Percentiles rank a stretch among this genome's conserved stretches.
phyloP scores from a whole-genome alignment of 495 filamentous ascomycete genomes.

The Tuber calosporum region DNA sequence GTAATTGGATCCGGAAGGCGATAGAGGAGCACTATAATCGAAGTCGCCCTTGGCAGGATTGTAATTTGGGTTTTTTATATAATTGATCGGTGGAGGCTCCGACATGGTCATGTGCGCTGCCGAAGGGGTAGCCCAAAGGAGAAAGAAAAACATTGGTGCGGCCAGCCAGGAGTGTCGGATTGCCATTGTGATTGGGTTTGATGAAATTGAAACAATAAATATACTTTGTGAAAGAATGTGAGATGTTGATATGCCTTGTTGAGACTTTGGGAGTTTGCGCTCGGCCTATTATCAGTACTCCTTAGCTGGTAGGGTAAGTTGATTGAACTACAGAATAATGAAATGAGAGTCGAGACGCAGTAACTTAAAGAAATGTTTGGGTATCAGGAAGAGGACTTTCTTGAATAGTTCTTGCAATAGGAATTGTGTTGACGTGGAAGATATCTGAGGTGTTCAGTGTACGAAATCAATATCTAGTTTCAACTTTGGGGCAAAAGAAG shows the following conservation, averaged over 20 bases:
- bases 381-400: conserved; percentile 22
- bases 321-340: conserved; percentile 21
- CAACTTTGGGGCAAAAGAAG: conserved; percentile 14
- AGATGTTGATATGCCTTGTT: conserved; percentile 21
- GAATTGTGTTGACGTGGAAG: conserved; percentile 35
- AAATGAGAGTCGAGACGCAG: conserved; percentile 13
- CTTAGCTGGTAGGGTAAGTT: conserved; percentile 7
- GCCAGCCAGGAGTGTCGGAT: conserved; percentile 18
- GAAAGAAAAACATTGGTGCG: conserved; percentile 25
- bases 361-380: conserved; percentile 32
- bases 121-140: conserved; percentile 17
- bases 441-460: conserved; percentile 29
- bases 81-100: conserved; percentile 41
- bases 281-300: conserved; percentile 2
- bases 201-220: conserved; percentile 14
- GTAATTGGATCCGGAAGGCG: conserved; percentile 47
- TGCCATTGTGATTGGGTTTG: conserved; percentile 17
- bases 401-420: conserved; percentile 19
- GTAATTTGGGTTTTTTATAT: conserved; percentile 37
- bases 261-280: conserved; percentile 11
- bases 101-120: conserved; percentile 41
- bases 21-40: conserved; percentile 51
- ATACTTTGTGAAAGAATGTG: neutral
- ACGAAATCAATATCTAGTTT: conserved; percentile 29
- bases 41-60: conserved; percentile 44